phyloP scores from a whole-genome alignment of 2,329 filamentous ascomycete genomes.

The Ascochyta pisi region DNA sequence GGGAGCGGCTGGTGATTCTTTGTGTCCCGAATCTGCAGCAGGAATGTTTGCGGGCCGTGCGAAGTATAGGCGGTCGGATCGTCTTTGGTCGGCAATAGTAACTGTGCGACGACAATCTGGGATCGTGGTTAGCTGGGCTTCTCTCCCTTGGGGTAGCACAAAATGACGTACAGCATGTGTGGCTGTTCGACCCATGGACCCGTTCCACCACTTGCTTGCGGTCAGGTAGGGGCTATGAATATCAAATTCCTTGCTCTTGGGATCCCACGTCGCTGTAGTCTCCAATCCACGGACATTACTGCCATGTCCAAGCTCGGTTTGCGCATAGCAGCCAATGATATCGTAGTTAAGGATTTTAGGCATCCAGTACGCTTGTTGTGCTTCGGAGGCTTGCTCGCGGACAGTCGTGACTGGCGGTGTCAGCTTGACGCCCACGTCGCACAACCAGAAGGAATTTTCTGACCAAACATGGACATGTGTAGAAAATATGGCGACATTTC shows the following conservation, averaged over 20 bases:
- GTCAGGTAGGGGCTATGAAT: conserved; percentile 61
- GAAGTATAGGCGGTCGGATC: conserved; percentile 46
- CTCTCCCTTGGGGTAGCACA: conserved; percentile 2
- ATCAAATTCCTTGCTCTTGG: conserved; percentile 54
- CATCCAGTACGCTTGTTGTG: conserved; percentile 58
- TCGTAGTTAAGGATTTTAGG: conserved; percentile 58
- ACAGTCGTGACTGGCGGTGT: conserved; percentile 52
- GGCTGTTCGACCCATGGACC: conserved; percentile 60
- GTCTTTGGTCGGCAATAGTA: conserved; percentile 51
- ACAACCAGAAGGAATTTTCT: conserved; percentile 24
- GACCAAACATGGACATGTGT: conserved; percentile 60
- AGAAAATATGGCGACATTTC: conserved; percentile 62
- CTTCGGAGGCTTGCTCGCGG: conserved; percentile 57
- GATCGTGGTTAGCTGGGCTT: conserved; percentile 13
- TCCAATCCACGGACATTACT: conserved; percentile 61
- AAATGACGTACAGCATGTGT: conserved; percentile 54
- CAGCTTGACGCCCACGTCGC: conserved; percentile 26
- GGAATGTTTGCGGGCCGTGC: conserved; percentile 61
- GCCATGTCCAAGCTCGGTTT: conserved; percentile 61
- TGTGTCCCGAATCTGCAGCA: conserved; percentile 59
- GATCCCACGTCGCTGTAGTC: conserved; percentile 57
- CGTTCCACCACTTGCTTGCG: conserved; percentile 64
- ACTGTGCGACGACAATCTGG: conserved; percentile 60
- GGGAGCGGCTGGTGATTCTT: conserved; percentile 56
- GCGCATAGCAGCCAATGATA: conserved; percentile 60